Conservation (phyloP, 495 filamentous ascomycete genomes). For the Lasiosphaeriaceae sp. region DNA sequence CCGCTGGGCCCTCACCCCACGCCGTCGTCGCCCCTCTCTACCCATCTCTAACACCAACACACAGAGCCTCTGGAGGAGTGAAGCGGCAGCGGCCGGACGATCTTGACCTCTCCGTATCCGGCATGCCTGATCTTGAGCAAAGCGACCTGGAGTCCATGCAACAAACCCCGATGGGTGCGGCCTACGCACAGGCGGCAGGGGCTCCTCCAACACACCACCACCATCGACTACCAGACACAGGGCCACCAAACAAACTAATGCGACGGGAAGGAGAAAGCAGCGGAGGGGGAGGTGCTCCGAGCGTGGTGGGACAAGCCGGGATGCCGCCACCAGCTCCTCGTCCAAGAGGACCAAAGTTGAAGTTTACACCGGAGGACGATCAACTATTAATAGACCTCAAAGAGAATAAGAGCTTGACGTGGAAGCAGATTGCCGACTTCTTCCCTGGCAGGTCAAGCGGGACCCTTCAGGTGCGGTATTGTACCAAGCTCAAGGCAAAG, state of each 20-base stretch:
- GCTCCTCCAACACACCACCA: conserved; percentile 61
- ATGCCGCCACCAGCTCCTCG: conserved; percentile 75
- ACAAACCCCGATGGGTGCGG: conserved; percentile 40
- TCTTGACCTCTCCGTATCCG: conserved; percentile 47
- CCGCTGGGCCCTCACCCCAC: conserved; percentile 39
- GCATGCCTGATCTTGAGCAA: conserved; percentile 46
- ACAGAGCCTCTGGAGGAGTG: conserved; percentile 36
- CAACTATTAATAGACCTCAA: conserved; percentile 79
- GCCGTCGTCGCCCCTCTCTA: conserved; percentile 41
- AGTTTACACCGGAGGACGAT: conserved; percentile 89
- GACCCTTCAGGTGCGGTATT: conserved; percentile 89
- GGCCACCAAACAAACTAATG: conserved; percentile 53
- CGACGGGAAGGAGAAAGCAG: conserved; percentile 47
- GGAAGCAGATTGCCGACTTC: conserved; percentile 95
- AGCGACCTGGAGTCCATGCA: conserved; percentile 47
- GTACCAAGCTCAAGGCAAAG: conserved; percentile 89
- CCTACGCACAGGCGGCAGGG: conserved; percentile 37
- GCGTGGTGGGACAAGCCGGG: conserved; percentile 73
- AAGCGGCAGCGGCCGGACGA: conserved; percentile 47
- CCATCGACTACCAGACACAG: conserved; percentile 65
- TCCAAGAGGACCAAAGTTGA: conserved; percentile 79
- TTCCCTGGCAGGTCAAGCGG: conserved; percentile 85
- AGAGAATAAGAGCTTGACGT: conserved; percentile 86
- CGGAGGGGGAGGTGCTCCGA: conserved; percentile 53
- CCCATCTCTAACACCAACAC: conserved; percentile 41